Base-by-base conservation (phyloP, 148 eudicot genomes). In the Tetragonia tetragonoides region DNA sequence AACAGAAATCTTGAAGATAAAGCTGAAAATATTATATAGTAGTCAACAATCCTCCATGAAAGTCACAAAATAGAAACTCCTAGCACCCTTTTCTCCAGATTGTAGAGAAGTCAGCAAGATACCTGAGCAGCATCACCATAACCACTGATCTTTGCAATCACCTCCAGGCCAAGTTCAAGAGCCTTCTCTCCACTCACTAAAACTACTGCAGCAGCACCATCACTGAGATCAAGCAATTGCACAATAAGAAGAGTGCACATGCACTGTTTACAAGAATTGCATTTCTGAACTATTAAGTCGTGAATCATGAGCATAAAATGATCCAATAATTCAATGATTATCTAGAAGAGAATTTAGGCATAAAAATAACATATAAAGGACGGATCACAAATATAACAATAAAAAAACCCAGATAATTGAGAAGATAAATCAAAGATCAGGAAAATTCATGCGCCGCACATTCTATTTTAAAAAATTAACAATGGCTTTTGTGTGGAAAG, bases 41-140 rank as follows among this genome's bases (percentile, higher is more conserved):
- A 23, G 39, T 59, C 21, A 38, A 40, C 34, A 59, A 77, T 68
- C 74, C 28, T 77, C 38, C 67, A 61, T 51, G 54, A 20, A 28
- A 71, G 28, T 49, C 20, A 34, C 28, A 59, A 44, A 17, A 42
- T 42, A 24, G 20, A 56, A n/a, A 11, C 61, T 60, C 38, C 12
- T 34, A 20, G 21, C 3, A 60, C 23, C 62, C 39, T 54, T 65
- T 68, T 72, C 46, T 20, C 41, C 59, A 5, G 24, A 7, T 3
- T 63, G 39, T 59, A 38, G 42, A 40, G 41, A 64, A 60, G 23
- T 79, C 64, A 46, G 23, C 37, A 15, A 20, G 53, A 40, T 81
- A 95, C 99, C 92, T 95, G 97, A 72, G 97, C 99, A 59, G 97
- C 99, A 88, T 95, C 99, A 73, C 93, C 97, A 83, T 87, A 95